phyloP scores from a whole-genome alignment of 306 rosid genomes.

The Comarum palustre region DNA sequence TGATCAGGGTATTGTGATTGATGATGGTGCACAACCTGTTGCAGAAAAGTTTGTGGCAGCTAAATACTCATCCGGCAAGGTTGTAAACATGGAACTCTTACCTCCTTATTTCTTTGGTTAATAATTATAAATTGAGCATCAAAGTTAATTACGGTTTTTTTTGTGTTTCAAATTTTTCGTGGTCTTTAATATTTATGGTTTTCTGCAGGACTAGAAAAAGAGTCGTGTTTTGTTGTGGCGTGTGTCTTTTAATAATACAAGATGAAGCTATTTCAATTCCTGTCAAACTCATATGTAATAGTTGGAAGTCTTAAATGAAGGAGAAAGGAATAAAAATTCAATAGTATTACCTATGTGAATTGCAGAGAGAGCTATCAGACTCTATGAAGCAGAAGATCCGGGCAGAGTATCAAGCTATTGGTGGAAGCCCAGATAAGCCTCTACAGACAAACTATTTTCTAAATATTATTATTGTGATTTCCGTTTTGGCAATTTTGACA shows the following conservation, averaged over 20 bases:
- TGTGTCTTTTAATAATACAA: slow-evolving; percentile 58
- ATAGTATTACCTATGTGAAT: slow-evolving; percentile 71
- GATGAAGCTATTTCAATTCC: slow-evolving; percentile 72
- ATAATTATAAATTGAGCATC: slow-evolving; percentile 16
- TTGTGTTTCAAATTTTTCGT: slow-evolving; percentile 42
- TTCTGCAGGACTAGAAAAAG: slow-evolving; percentile 83
- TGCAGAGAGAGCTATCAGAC: slow-evolving; percentile 84
- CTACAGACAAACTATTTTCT: slow-evolving; percentile 70
- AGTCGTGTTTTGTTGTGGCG: slow-evolving; percentile 63
- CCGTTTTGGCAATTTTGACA: slow-evolving; percentile 77
- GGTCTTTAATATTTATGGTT: slow-evolving; percentile 48
- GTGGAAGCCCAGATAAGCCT: slow-evolving; percentile 94
- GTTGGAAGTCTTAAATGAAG: slow-evolving; percentile 67
- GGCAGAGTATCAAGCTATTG: slow-evolving; percentile 73
- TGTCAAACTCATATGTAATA: slow-evolving; percentile 53
- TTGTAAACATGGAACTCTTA: slow-evolving; percentile 33
- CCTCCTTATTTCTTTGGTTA: slow-evolving; percentile 21
- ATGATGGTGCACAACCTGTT: slow-evolving; percentile 42
- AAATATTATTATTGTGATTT: slow-evolving; percentile 62
- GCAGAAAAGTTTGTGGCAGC: slow-evolving; percentile 80
- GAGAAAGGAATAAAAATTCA: slow-evolving; percentile 82
- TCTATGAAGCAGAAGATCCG: slow-evolving; percentile 83
- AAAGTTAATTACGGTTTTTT: not conserved
- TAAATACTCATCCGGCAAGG: slow-evolving; percentile 79
- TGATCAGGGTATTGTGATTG: slow-evolving; percentile 70